Conservation (phyloP, 23 red algal species). For the Pyropia haitanensis region DNA sequence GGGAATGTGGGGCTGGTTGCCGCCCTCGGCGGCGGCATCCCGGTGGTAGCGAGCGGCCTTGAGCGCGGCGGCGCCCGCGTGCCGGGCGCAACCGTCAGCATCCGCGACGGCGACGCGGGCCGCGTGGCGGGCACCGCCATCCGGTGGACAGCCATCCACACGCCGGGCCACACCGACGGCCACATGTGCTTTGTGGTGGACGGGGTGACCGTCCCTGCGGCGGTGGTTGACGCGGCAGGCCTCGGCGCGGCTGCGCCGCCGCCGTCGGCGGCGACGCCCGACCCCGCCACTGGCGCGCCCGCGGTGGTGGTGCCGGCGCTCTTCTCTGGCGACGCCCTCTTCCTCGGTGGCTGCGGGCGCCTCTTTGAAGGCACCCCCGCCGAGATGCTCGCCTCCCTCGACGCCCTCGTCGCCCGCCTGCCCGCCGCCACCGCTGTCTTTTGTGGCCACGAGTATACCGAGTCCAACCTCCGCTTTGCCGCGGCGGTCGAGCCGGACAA, state of each 20-base stretch:
- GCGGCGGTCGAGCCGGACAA: constrained; percentile 68
- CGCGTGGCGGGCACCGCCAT: constrained; percentile 26
- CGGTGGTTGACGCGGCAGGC: too few relatives aligned
- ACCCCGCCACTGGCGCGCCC: constrained; percentile 2
- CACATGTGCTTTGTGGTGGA: constrained; percentile 78
- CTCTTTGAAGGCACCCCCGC: constrained; percentile 86
- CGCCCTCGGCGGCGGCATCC: constrained; percentile 37
- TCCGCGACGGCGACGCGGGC: constrained; percentile 49
- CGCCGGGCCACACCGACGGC: constrained; percentile 91
- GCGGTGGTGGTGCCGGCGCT: constrained; percentile 15
- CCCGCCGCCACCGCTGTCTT: constrained; percentile 66
- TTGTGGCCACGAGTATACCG: constrained; percentile 99
- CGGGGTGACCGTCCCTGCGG: not conserved
- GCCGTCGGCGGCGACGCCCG: not conserved
- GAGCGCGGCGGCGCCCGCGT: constrained; percentile 19
- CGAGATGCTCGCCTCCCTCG: constrained; percentile 69
- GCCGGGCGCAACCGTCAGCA: constrained; percentile 17
- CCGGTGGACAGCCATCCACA: constrained; percentile 36
- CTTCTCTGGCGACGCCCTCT: constrained; percentile 96
- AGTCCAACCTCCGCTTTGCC: constrained; percentile 85
- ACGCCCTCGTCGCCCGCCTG: constrained; percentile 37
- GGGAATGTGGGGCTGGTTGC: constrained; percentile 73
- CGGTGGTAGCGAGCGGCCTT: constrained; percentile 59
- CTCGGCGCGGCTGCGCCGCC: too few relatives aligned
- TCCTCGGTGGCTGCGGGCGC: constrained; percentile 90